Evolutionary conservation across 2,329 filamentous ascomycete species (phyloP), one percentile per base, ranked within the genome.

Genomic region (Cladosporium sp.): DNA sequence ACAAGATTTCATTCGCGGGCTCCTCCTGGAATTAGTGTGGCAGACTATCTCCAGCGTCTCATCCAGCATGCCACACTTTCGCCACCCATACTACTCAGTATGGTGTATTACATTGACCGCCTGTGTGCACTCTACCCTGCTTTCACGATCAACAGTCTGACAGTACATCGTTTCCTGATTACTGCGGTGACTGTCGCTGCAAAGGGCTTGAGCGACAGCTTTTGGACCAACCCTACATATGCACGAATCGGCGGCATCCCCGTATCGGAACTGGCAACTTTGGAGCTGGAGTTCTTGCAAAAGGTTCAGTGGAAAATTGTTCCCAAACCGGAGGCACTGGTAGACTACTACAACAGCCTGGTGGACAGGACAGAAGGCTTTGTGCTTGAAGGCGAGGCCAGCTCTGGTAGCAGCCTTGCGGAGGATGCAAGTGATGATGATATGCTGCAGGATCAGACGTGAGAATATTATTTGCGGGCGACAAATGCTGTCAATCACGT

Each of bases 41-140:
- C 90, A 67, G 95, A 99, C 77, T 99, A 99, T 76, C 85, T 99
- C 39, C 91, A 95, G 73, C 89, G 95, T 68, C 84, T 99, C 65
- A 95, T 96, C 26, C 92, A 93, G 66, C 95, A 99, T 76, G 95
- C 95, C 28, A 97, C 94, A 0, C 84, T 99, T 3, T 93, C 92
- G 7, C 93, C 95, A 14, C 94, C 95, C 0, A 90, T 99, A 59
- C 84, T 99, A n/a, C 86, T 99, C 39, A 95, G 93, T 71, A 98
- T 99, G 92, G 95, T 99, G 65, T 99, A 96, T 76, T 99, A 98
- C 75, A 98, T 99, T 73, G 95, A 99, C 79, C 89, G 93, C 34
- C 85, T 99, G 25, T 99, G 94, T 78, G 89, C 91, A 13, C 83
- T 96, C 66, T 99, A 97, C 76, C 91, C 92, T 3, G 91, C 94